Conservation (phyloP, 2,329 filamentous ascomycete genomes). For the Mycosphaerella arachidis region DNA sequence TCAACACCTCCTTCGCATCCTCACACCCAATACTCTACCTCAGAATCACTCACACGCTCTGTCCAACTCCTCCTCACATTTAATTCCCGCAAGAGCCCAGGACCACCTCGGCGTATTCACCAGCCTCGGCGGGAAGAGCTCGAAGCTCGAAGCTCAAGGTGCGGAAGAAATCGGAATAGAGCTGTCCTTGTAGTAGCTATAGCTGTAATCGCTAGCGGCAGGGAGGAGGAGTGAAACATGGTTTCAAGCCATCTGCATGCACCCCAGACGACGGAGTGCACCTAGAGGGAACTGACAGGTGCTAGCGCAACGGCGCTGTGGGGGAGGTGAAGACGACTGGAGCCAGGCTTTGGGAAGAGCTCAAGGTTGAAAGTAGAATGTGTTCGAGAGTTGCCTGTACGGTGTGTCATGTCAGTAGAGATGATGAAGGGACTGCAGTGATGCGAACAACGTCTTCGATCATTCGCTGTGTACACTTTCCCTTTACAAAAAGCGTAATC, state of each 20-base stretch:
- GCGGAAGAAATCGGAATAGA: background rate
- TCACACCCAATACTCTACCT: too few relatives aligned
- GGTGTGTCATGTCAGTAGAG: too few relatives aligned
- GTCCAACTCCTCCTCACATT: background rate
- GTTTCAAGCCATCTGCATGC: background rate
- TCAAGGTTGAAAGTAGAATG: too few relatives aligned
- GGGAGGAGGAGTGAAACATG: background rate
- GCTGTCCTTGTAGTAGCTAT: background rate
- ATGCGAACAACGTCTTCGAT: too few relatives aligned
- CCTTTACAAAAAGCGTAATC: too few relatives aligned
- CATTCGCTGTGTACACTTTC: too few relatives aligned
- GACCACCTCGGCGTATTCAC: background rate
- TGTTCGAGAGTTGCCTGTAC: too few relatives aligned
- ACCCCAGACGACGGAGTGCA: background rate
- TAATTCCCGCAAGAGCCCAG: background rate
- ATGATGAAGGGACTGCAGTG: too few relatives aligned
- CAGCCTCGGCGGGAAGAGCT: background rate
- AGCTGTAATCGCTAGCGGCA: background rate
- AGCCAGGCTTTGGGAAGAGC: too few relatives aligned
- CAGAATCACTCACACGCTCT: background rate
- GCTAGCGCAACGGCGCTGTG: background rate
- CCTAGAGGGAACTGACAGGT: background rate
- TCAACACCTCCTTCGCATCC: too few relatives aligned
- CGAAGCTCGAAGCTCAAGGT: background rate
- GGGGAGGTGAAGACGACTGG: background rate